Conservation (phyloP, 73 alveolate genomes). For the Tetrahymena borealis region DNA sequence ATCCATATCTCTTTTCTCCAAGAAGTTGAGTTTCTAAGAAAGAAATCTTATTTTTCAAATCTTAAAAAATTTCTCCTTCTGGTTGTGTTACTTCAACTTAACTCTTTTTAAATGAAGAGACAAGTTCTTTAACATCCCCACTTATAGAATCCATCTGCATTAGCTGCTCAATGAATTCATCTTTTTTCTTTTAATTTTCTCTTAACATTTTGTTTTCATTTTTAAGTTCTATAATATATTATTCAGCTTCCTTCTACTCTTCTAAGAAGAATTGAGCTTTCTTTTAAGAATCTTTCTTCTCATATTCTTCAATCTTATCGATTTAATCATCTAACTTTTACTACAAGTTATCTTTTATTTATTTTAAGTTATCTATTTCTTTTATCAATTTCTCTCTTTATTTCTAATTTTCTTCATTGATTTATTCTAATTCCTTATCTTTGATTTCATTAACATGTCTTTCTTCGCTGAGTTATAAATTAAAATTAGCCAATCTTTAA, state of each 20-base stretch:
- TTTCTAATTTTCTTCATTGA: neutral
- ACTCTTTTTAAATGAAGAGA: neutral
- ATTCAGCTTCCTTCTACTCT: neutral
- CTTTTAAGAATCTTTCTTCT: neutral
- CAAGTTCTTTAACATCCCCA: neutral
- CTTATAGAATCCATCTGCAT: neutral
- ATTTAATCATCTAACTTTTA: neutral
- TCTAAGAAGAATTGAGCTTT: neutral
- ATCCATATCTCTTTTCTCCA: neutral
- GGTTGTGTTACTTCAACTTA: neutral
- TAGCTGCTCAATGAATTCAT: neutral
- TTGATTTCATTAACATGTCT: neutral
- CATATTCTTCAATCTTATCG: neutral
- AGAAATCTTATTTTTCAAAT: neutral
- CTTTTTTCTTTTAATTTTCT: neutral
- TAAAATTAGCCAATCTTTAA: neutral
- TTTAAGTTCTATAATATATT: neutral
- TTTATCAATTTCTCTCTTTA: neutral
- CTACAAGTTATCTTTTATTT: neutral
- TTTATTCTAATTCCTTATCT: neutral
- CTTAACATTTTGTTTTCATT: neutral
- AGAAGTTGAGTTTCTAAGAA: neutral
- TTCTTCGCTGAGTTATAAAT: neutral
- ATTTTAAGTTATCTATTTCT: neutral
- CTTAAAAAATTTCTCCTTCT: neutral